These are phyloP conservation scores for Hyphodiscus sp. DNA, from an alignment of 2,329 filamentous ascomycete genomes.

Conservation along the genomic window DNA sequence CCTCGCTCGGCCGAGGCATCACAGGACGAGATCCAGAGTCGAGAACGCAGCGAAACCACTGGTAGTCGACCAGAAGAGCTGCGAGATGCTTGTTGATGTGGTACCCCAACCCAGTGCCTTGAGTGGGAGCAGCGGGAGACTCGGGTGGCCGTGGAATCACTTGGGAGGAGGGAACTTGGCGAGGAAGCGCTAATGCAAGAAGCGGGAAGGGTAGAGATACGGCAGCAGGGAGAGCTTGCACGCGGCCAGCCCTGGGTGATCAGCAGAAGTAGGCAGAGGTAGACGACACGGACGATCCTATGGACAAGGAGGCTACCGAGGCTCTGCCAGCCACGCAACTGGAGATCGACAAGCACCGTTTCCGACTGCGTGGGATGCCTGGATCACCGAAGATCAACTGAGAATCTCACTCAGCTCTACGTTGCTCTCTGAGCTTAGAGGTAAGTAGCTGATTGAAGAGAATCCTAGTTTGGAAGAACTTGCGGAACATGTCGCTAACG, in stretches of 20 bases:
- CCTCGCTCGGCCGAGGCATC: constrained; percentile 7
- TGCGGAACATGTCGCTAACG: not conserved
- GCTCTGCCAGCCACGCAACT: constrained; percentile 8
- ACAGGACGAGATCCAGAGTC: no score
- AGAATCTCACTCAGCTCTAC: constrained; percentile 19
- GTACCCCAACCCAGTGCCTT: no score
- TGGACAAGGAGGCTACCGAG: constrained; percentile 11
- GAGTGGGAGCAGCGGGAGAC: no score
- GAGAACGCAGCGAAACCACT: no score
- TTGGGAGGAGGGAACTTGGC: no score
- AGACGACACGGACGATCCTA: constrained; percentile 9
- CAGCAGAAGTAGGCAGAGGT: constrained; percentile 9
- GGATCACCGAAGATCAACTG: constrained; percentile 19
- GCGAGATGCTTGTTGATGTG: no score
- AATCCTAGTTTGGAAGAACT: not conserved
- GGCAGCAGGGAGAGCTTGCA: no score
- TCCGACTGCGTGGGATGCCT: constrained; percentile 13
- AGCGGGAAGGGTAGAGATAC: no score
- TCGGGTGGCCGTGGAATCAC: no score
- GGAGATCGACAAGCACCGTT: constrained; percentile 5
- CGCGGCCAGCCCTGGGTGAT: constrained; percentile 7
- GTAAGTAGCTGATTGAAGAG: constrained; percentile 10
- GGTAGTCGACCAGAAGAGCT: no score
- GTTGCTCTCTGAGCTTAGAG: constrained; percentile 12
- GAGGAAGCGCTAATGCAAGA: no score